A percentile compares a stretch with the other conserved stretches of the same genome.
Conservation (phyloP, 176 grass and related monocot species). For the Triticum dicoccoides region DNA sequence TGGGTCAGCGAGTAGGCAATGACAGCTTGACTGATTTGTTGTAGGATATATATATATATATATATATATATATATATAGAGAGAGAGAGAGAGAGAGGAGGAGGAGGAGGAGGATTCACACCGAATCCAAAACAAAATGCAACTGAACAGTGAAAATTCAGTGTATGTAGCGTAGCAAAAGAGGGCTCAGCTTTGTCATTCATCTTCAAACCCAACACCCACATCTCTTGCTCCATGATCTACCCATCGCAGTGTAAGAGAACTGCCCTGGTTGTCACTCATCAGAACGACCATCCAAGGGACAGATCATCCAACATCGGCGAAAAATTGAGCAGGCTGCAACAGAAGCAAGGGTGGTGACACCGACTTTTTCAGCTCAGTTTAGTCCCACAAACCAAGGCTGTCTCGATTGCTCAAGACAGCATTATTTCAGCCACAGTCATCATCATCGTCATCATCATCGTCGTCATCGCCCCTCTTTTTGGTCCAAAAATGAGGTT, state of each 20-base stretch:
- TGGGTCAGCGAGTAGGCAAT: not conserved
- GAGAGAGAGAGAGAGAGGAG: too few relatives aligned
- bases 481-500: too few relatives aligned
- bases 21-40: not conserved
- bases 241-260: not conserved
- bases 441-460: constrained; percentile 12
- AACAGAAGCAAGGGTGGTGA: not conserved
- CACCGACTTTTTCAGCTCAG: too few relatives aligned
- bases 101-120: too few relatives aligned
- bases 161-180: not conserved
- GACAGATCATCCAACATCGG: not conserved
- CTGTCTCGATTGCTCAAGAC: constrained; percentile 6
- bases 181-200: constrained; percentile 23
- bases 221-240: not conserved
- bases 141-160: too few relatives aligned
- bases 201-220: not conserved
- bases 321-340: not conserved
- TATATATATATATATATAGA: too few relatives aligned
- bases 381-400: not conserved
- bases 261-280: not conserved
- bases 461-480: constrained; percentile 10
- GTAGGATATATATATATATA: not conserved
- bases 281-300: constrained; percentile 22
- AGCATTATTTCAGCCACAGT: not conserved
- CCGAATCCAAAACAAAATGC: too few relatives aligned